phyloP scores from a whole-genome alignment of 1,139 yeast genomes.

The Yamadazyma songkhlaensis region DNA sequence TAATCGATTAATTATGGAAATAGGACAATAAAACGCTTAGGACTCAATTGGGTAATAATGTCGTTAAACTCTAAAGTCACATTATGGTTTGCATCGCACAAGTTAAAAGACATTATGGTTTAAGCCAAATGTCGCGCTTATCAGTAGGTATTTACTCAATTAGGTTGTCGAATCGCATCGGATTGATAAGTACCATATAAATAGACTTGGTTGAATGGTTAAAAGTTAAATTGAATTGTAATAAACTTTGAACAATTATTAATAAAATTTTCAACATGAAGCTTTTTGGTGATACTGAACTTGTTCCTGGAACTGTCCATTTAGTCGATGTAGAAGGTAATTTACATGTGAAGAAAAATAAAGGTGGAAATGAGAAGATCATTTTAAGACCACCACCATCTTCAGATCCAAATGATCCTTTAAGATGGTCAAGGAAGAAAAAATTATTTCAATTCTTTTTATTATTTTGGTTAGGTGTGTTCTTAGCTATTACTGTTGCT shows the following conservation, averaged over 20 bases:
- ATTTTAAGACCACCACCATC: slow-evolving; percentile 41
- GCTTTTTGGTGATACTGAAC: slow-evolving; percentile 1
- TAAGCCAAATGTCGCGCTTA: too few relatives aligned
- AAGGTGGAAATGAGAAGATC: slow-evolving; percentile 15
- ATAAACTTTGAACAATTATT: not conserved
- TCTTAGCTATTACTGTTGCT: slow-evolving; percentile 40
- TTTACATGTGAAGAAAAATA: slow-evolving; percentile 30
- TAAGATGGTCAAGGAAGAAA: slow-evolving; percentile 34
- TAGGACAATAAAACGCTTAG: too few relatives aligned
- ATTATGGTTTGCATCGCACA: too few relatives aligned
- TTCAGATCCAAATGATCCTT: slow-evolving; percentile 35
- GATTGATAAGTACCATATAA: too few relatives aligned
- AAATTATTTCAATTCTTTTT: slow-evolving; percentile 32
- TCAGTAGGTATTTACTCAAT: too few relatives aligned
- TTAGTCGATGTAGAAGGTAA: slow-evolving; percentile 47
- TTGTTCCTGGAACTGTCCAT: slow-evolving; percentile 62
- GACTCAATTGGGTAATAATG: too few relatives aligned
- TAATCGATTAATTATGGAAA: too few relatives aligned
- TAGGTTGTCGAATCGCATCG: too few relatives aligned
- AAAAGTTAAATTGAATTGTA: not conserved
- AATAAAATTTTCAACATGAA: not conserved
- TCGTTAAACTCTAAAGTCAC: too few relatives aligned
- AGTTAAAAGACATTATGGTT: too few relatives aligned
- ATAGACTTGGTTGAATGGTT: too few relatives aligned
- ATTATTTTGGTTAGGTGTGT: slow-evolving; percentile 36